These are phyloP conservation scores for Boeremia lycopersici DNA, from an alignment of 2,329 filamentous ascomycete genomes.

Conservation along the genomic window DNA sequence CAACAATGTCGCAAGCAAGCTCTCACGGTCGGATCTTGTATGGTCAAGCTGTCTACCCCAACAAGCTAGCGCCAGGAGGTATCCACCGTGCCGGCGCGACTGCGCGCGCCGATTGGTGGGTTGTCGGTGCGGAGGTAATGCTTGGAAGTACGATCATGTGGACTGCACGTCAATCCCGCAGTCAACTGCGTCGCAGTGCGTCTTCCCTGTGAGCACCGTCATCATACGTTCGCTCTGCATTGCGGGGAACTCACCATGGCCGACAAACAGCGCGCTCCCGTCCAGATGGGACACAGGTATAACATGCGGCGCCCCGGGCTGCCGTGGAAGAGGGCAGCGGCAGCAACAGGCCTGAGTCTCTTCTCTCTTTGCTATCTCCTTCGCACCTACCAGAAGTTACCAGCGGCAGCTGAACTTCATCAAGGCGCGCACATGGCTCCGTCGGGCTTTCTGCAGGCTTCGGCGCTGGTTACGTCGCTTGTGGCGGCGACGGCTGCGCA, in stretches of 20 bases:
- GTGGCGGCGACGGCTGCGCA: conserved; percentile 33
- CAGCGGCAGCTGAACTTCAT: neutral
- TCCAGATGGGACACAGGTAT: conserved; percentile 11
- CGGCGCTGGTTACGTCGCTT: conserved; percentile 31
- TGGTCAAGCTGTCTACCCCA: conserved; percentile 6
- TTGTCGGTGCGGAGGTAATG: conserved; percentile 25
- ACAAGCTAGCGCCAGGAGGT: conserved; percentile 1
- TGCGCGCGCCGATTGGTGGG: conserved; percentile 21
- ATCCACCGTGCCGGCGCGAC: neutral
- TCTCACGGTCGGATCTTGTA: conserved; percentile 6
- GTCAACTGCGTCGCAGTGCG: conserved; percentile 2
- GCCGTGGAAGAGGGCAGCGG: conserved; percentile 8
- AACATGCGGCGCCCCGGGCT: conserved; percentile 8
- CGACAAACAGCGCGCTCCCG: conserved; percentile 7
- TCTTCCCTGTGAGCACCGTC: conserved; percentile 17
- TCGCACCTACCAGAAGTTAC: neutral
- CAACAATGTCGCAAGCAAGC: conserved; percentile 4
- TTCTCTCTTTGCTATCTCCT: conserved; percentile 6
- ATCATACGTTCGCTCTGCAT: conserved; percentile 17
- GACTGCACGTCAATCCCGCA: conserved; percentile 7
- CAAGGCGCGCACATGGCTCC: conserved; percentile 10
- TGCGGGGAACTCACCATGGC: conserved; percentile 22
- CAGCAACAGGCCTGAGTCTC: conserved; percentile 5
- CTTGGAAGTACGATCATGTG: conserved; percentile 3
- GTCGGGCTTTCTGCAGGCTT: conserved; percentile 31